Evolutionary conservation across 495 filamentous ascomycete genomes (phyloP).

Genomic region (Talaromyces stipitatus): DNA sequence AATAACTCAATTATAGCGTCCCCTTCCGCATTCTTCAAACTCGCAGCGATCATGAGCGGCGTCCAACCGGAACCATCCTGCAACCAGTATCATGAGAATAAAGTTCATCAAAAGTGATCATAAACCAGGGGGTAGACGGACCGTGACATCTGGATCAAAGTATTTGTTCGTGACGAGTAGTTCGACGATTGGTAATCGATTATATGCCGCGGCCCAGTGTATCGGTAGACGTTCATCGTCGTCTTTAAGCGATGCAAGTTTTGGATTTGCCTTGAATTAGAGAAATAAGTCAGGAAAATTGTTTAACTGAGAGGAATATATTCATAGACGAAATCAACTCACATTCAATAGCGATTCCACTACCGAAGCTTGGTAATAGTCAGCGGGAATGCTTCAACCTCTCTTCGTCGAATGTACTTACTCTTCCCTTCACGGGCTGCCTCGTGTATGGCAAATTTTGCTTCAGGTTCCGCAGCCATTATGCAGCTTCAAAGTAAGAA

Average conservation of each 20-base stretch:
- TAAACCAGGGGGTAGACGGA: constrained; percentile 22
- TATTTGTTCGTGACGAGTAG: constrained; percentile 56
- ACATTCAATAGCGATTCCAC: constrained; percentile 77
- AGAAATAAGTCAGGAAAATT: neutral
- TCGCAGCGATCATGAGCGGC: constrained; percentile 86
- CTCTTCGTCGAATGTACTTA: constrained; percentile 31
- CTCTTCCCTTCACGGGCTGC: constrained; percentile 82
- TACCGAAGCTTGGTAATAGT: constrained; percentile 37
- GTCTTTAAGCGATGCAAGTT: constrained; percentile 66
- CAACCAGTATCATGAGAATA: neutral
- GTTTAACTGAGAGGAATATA: neutral
- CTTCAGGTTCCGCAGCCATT: constrained; percentile 36
- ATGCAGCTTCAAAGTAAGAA: neutral
- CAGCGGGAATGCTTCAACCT: constrained; percentile 2
- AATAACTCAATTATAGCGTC: constrained; percentile 59
- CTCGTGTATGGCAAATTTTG: constrained; percentile 80
- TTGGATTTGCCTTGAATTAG: constrained; percentile 71
- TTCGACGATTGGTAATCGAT: constrained; percentile 65
- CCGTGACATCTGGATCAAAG: constrained; percentile 85
- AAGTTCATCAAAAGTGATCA: neutral
- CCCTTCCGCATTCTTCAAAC: constrained; percentile 56
- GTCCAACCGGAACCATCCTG: constrained; percentile 91
- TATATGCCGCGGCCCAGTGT: constrained; percentile 91
- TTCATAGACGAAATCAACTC: constrained; percentile 14
- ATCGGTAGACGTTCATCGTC: constrained; percentile 86